phyloP scores from a whole-genome alignment of 73 alveolate genomes.

The Diophrys appendiculata region DNA sequence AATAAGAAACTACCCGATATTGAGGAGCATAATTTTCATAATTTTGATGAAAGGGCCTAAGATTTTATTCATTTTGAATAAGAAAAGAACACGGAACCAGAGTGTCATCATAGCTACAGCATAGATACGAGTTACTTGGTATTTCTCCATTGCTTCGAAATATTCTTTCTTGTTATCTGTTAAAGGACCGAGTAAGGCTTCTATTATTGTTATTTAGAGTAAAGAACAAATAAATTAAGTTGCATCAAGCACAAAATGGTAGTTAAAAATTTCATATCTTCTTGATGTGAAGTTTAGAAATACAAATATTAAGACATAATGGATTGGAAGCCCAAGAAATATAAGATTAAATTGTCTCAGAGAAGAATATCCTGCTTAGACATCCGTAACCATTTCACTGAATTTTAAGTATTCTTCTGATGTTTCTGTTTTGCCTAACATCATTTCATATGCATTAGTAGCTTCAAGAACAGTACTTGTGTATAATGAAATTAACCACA shows the following conservation, averaged over 20 bases:
- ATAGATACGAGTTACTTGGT: not conserved
- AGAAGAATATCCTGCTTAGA: not conserved
- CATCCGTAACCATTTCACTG: not conserved
- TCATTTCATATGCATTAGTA: not conserved
- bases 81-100: slow-evolving; percentile 1
- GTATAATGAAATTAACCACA: not conserved
- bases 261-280: not conserved
- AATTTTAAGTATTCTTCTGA: not conserved
- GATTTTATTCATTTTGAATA: slow-evolving; percentile 2
- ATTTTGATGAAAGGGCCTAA: slow-evolving; percentile 15
- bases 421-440: not conserved
- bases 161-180: not conserved
- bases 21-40: not conserved
- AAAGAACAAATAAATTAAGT: slow-evolving; percentile 3
- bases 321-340: not conserved
- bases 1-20: not conserved
- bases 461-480: not conserved
- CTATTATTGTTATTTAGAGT: not conserved
- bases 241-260: not conserved
- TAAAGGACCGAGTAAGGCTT: not conserved
- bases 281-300: not conserved
- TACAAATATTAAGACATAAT: not conserved
- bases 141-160: not conserved
- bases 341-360: not conserved
- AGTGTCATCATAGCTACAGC: not conserved